Conservation (phyloP, 768 basidiomycete species). For the Dacryopinax primogenitus region DNA sequence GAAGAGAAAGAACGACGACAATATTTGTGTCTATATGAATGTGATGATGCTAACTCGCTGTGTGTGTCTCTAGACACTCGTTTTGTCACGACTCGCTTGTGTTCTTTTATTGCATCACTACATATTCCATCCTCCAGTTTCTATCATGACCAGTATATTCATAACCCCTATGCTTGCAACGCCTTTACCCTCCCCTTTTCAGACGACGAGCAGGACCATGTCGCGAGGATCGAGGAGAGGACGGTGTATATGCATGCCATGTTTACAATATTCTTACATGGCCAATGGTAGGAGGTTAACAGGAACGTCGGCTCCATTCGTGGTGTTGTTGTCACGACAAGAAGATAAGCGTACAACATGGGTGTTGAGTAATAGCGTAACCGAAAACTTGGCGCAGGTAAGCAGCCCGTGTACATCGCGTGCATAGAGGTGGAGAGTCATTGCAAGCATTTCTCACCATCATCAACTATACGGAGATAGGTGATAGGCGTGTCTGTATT, state of each 20-base stretch:
- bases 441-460: no score
- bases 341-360: no score
- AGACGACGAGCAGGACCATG: background rate
- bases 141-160: background rate
- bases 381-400: no score
- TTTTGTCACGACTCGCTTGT: background rate
- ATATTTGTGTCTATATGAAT: background rate
- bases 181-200: background rate
- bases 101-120: background rate
- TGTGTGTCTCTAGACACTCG: constrained; percentile 5
- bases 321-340: no score
- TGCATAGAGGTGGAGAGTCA: no score
- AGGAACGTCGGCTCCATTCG: background rate
- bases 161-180: background rate
- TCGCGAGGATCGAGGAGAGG: background rate
- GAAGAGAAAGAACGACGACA: background rate
- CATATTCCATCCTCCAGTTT: background rate
- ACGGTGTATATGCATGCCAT: constrained; percentile 4
- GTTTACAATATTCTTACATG: constrained; percentile 6
- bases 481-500: no score
- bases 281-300: constrained; percentile 5
- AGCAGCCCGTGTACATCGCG: no score
- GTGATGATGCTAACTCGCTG: background rate
- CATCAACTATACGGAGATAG: no score
- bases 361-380: no score